These are phyloP conservation scores for Calonectria pteridis DNA, from an alignment of 2,329 filamentous ascomycete genomes.

Conservation along the genomic window DNA sequence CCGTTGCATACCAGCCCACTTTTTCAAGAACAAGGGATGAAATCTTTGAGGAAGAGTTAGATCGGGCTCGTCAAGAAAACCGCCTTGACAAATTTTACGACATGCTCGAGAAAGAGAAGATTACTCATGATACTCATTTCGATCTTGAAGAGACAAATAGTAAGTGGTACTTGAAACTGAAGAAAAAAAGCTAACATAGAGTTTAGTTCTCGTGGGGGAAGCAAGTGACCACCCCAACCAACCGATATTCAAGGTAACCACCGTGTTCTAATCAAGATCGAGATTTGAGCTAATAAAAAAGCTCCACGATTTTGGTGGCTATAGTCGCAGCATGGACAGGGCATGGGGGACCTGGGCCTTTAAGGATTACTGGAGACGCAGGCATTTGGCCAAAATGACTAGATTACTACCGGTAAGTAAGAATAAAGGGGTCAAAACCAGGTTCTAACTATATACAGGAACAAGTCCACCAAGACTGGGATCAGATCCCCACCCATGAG, in stretches of 20 bases:
- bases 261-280: background rate
- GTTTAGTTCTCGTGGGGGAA: conserved; percentile 42
- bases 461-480: conserved; percentile 43
- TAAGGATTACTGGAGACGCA: conserved; percentile 30
- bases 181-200: conserved; percentile 23
- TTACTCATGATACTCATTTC: conserved; percentile 46
- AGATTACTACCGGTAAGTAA: conserved; percentile 41
- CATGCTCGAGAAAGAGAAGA: conserved; percentile 1
- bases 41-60: conserved; percentile 33
- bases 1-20: conserved; percentile 43
- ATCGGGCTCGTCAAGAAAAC: conserved; percentile 4
- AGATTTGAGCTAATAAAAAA: conserved; percentile 10
- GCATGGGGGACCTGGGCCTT: conserved; percentile 30
- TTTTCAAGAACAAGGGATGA: background rate
- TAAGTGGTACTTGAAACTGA: conserved; percentile 22
- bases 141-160: conserved; percentile 48
- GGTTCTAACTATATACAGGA: conserved; percentile 39
- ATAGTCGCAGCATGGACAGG: conserved; percentile 36
- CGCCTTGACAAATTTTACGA: conserved; percentile 15
- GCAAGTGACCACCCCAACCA: conserved; percentile 28
- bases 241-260: conserved; percentile 44
- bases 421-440: background rate
- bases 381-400: conserved; percentile 36
- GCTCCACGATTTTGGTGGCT: conserved; percentile 46
- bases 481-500: conserved; percentile 27